Evolutionary conservation across 768 basidiomycete species (phyloP), one percentile per base, ranked within the genome.

Genomic region (Naganishia vishniacii): DNA sequence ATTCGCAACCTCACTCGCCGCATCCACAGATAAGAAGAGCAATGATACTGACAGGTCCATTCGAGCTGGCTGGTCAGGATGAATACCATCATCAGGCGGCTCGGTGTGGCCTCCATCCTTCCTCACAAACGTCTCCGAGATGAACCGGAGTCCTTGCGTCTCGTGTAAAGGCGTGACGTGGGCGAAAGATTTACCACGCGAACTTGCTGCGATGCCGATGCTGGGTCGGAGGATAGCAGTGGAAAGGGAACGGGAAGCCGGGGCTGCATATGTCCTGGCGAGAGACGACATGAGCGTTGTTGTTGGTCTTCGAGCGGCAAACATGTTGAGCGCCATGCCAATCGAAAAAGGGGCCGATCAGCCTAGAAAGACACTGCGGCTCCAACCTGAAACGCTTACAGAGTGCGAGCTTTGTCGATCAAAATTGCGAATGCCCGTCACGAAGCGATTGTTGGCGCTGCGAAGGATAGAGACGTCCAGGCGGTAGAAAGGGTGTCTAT

Each of bases 21-120:
- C n/a, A 44, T 8, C 42, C 11, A 44, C 7, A 8, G 13, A 49
- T n/a, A 25, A 18, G 16, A 32, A n/a, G 40, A 32, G 37, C 42
- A 46, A 51, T 29, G 48, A 56, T 53, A 75, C 75, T 72, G 69
- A 77, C 75, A 72, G 70, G 61, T 77, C 73, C 75, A 77, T 77
- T 48, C 73, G 63, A 32, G 65, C 65, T 16, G 72, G 62, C 63
- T 70, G 71, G 47, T 75, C 71, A 28, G 73, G 72, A 47, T 77
- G 75, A 53, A 77, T 75, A 26, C 75, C 75, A 59, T 59, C 53
- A 53, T 77, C 72, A 58, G 74, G 74, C 8, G 72, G 68, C 23
- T 77, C 74, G 18, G 64, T 63, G 0, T 51, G 31, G 20, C 75
- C 75, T 29, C 75, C 75, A 70, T 77, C 75, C 6, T 59, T 67